A percentile compares a stretch with the other conserved stretches of the same genome.
Evolutionary conservation across 106 monocot genomes (phyloP).

Genomic region (Amphibolis antarctica): DNA sequence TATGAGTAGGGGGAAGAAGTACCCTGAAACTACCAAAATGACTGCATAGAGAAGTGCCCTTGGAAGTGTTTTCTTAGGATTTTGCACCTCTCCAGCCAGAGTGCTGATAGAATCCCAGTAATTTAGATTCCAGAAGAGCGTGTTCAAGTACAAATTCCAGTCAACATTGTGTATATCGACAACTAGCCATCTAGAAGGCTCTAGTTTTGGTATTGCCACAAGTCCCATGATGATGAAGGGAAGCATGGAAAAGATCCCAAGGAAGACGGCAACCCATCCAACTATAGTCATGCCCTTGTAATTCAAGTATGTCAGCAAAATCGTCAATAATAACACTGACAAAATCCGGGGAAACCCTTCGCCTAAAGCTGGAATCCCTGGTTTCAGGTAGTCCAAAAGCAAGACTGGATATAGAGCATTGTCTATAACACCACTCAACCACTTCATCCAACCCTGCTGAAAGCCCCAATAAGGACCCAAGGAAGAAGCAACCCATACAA

Average conservation of each 20-base stretch:
- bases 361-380: conserved; percentile 36
- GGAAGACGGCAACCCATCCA: conserved; percentile 51
- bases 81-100: conserved; percentile 49
- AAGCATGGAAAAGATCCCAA: conserved; percentile 47
- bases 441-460: conserved; percentile 78
- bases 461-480: conserved; percentile 65
- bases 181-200: conserved; percentile 38
- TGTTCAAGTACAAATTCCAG: conserved; percentile 59
- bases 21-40: conserved; percentile 37
- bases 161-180: conserved; percentile 20
- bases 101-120: conserved; percentile 77
- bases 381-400: conserved; percentile 59
- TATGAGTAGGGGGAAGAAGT: conserved; percentile 44
- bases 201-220: conserved; percentile 34
- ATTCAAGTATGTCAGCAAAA: conserved; percentile 49
- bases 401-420: conserved; percentile 71
- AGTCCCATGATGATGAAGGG: conserved; percentile 53
- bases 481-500: conserved; percentile 60
- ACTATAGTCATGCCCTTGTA: conserved; percentile 61
- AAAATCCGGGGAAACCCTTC: conserved; percentile 28
- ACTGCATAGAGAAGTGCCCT: conserved; percentile 54
- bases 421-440: conserved; percentile 73
- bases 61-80: conserved; percentile 54
- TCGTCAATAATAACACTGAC: conserved; percentile 35
- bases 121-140: conserved; percentile 73